Conservation (phyloP, 2,329 filamentous ascomycete species). For the Fusarium anguioides region DNA sequence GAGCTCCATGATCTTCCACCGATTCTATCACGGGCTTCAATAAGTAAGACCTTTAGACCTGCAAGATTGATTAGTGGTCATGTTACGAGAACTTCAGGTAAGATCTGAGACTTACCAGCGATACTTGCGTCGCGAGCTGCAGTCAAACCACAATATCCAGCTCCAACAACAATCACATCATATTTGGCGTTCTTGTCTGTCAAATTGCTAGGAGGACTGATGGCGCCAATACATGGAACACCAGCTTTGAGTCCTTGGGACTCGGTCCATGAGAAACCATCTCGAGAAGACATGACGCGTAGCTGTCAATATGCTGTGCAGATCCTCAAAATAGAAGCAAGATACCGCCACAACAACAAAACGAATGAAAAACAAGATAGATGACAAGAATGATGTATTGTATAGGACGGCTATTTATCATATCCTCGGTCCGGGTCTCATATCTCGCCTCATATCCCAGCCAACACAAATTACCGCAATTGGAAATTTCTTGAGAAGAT, state of each 20-base stretch:
- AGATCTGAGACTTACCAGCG: constrained; percentile 31
- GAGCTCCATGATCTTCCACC: constrained; percentile 61
- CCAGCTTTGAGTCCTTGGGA: constrained; percentile 45
- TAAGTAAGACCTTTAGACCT: constrained; percentile 55
- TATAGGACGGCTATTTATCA: constrained; percentile 21
- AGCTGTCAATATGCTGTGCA: neutral
- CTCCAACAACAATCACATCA: constrained; percentile 48
- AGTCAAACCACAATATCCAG: constrained; percentile 48
- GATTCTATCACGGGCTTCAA: constrained; percentile 61
- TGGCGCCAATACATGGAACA: constrained; percentile 47
- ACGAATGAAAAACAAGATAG: neutral
- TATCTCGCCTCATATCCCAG: neutral
- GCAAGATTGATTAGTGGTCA: neutral
- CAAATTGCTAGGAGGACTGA: constrained; percentile 43
- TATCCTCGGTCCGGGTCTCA: constrained; percentile 20
- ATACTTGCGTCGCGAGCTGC: constrained; percentile 45
- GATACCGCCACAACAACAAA: neutral
- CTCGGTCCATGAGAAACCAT: constrained; percentile 49
- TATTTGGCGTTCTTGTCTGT: constrained; percentile 16
- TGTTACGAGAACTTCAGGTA: rapidly evolving
- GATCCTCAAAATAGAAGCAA: rapidly evolving
- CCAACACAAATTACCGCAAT: neutral
- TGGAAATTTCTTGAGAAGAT: neutral
- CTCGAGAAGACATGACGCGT: constrained; percentile 44
- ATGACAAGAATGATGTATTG: neutral